phyloP scores from a whole-genome alignment of 192 early-diverging fungal genomes.

The Gaertneriomyces semiglobifer region DNA sequence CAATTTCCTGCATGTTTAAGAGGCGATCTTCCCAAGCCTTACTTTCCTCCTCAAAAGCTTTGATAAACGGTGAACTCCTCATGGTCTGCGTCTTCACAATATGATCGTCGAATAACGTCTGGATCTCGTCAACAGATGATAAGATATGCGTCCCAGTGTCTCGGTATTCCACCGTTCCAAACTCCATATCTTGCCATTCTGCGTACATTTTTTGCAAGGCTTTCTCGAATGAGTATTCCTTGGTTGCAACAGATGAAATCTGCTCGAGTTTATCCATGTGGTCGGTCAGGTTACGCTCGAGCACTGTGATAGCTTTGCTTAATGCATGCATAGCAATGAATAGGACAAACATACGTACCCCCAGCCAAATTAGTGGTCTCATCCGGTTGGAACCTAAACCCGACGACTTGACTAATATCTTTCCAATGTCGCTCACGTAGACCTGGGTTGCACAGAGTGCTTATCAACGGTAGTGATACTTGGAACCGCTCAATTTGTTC shows the following conservation, averaged over 20 bases:
- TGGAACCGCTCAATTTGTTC: constrained; percentile 62
- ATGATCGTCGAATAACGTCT: constrained; percentile 61
- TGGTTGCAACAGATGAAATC: constrained; percentile 52
- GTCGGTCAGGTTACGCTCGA: constrained; percentile 51
- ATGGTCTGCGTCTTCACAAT: constrained; percentile 65
- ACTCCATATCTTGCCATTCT: constrained; percentile 58
- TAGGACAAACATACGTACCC: neutral
- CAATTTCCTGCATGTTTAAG: constrained; percentile 58
- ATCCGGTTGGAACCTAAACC: constrained; percentile 60
- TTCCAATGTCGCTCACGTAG: constrained; percentile 57
- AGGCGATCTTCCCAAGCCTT: constrained; percentile 48
- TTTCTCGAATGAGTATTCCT: constrained; percentile 65
- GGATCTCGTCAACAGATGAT: constrained; percentile 51
- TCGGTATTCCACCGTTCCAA: constrained; percentile 53
- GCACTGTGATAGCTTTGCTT: constrained; percentile 25
- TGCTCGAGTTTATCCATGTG: constrained; percentile 54
- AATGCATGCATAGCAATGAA: neutral
- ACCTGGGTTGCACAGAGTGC: constrained; percentile 58
- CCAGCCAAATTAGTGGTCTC: constrained; percentile 50
- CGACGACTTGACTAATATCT: constrained; percentile 58
- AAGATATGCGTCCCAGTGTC: constrained; percentile 63
- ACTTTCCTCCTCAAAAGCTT: constrained; percentile 60
- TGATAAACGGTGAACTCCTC: constrained; percentile 60
- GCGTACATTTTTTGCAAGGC: constrained; percentile 62
- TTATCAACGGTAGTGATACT: constrained; percentile 54